Base-by-base conservation (phyloP, 306 rosid genomes). In the Cicer bijugum region DNA sequence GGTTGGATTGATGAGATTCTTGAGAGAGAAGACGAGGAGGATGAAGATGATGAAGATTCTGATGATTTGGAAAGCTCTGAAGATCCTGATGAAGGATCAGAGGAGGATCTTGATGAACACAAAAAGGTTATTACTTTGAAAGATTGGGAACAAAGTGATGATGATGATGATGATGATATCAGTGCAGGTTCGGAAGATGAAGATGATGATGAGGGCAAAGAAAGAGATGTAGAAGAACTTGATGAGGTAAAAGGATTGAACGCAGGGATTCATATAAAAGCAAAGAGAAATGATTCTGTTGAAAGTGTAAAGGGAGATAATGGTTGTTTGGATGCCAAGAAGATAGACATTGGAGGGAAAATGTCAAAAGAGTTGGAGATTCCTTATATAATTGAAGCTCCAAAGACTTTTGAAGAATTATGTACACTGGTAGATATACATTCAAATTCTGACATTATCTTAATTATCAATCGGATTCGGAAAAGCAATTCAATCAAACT, bases 81-180 rank as follows among this genome's bases (percentile, higher is more conserved):
- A 69, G 88, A 84, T 80, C 81, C 71, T 48, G 82, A 68, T 28
- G 88, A 78, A 74, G 87, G 60, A 74, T 76, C 93, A 4, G 89
- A 83, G 69, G 97, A 84, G 71, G 90, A 86, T 78, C 63, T 67
- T 15, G 82, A 71, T 51, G 82, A 60, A 37, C 59, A 17, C 16
- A 74, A 76, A 72, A 75, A 71, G 65, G 69, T 82, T 67, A 72
- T 64, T 52, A 87, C 92, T 52, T 79, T 85, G 80, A 91, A 85
- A 85, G 96, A 87, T 71, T 94, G 97, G 96, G 99, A 94, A 76
- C 99, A 88, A 50, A 94, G 97, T 80, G 99, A 94, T 67, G 99
- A 89, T 67, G 53, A 70, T 81, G 62, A 94, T 81, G 96, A 91
- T 67, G 96, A 89, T 67, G 53, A 70, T 81, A 65, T 88, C 43